Evolutionary conservation across 305 asterid species (phyloP).

Genomic region (Fraxinus ornus): DNA sequence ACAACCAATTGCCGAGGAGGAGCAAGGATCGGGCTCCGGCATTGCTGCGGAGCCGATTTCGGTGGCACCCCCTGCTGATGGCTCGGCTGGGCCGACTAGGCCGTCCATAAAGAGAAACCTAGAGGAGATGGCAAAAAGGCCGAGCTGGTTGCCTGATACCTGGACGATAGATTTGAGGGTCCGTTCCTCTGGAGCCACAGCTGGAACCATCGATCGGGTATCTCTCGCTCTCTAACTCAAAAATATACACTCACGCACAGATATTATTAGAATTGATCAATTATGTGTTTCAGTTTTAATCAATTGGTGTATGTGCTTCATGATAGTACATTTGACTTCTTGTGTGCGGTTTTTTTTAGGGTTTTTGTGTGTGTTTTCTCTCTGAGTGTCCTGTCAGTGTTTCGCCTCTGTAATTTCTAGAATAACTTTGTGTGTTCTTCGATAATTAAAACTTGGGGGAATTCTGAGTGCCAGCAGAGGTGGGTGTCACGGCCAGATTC

Average conservation of each 20-base stretch:
- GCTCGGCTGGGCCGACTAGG: conserved; percentile 26
- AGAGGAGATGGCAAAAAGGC: conserved; percentile 61
- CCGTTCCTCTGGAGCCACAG: conserved; percentile 68
- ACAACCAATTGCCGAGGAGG: background rate
- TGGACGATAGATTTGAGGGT: conserved; percentile 55
- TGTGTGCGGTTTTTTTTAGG: background rate
- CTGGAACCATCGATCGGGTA: conserved; percentile 68
- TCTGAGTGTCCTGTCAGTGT: background rate
- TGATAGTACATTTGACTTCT: background rate
- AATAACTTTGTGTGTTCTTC: background rate
- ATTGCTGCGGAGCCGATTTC: conserved; percentile 49
- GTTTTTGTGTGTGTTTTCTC: background rate
- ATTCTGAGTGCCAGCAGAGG: conserved; percentile 3
- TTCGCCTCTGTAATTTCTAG: background rate
- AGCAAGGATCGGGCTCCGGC: background rate
- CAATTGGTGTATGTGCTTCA: background rate
- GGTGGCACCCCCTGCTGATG: conserved; percentile 30
- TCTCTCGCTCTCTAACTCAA: conserved; percentile 12
- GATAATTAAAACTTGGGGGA: background rate
- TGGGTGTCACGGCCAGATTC: background rate
- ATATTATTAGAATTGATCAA: background rate
- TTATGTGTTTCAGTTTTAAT: background rate
- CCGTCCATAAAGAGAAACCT: conserved; percentile 35
- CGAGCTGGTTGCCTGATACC: conserved; percentile 64
- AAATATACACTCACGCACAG: background rate